phyloP scores from a whole-genome alignment of 208 protist species.

The Histomonas meleagridis region DNA sequence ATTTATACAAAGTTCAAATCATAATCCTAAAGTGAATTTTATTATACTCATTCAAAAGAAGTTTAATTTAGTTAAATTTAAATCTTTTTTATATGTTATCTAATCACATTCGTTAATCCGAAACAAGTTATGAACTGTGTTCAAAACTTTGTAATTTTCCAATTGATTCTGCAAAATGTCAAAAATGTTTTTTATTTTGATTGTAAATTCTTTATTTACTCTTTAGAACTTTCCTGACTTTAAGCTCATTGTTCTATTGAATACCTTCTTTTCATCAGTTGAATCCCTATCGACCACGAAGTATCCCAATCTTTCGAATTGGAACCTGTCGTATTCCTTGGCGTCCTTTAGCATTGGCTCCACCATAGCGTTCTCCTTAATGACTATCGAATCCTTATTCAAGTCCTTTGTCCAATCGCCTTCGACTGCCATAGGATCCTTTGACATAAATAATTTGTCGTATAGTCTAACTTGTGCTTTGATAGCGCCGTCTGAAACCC shows the following conservation, averaged over 20 bases:
- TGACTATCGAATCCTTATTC: slow-evolving; percentile 58
- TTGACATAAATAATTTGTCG: slow-evolving; percentile 56
- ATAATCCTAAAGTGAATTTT: too few relatives aligned
- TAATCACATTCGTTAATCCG: too few relatives aligned
- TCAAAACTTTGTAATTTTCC: too few relatives aligned
- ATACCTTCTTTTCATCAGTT: slow-evolving; percentile 58
- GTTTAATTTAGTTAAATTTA: too few relatives aligned
- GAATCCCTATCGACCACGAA: slow-evolving; percentile 66
- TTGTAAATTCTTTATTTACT: too few relatives aligned
- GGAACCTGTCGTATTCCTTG: slow-evolving; percentile 54
- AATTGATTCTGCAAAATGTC: too few relatives aligned
- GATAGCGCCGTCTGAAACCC: slow-evolving; percentile 49
- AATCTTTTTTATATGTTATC: too few relatives aligned
- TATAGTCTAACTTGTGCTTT: slow-evolving; percentile 61
- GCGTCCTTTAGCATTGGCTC: slow-evolving; percentile 46
- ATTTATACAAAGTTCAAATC: too few relatives aligned
- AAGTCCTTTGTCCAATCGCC: slow-evolving; percentile 52
- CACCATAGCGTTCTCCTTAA: slow-evolving; percentile 47
- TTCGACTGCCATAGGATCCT: slow-evolving; percentile 43
- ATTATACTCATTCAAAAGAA: too few relatives aligned
- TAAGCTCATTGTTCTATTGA: slow-evolving; percentile 68
- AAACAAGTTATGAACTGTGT: too few relatives aligned
- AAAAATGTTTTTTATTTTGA: too few relatives aligned
- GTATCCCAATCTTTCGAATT: slow-evolving; percentile 75
- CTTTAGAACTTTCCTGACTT: too few relatives aligned